Conservation (phyloP, 2,329 filamentous ascomycete species). For the Phoma sp. region DNA sequence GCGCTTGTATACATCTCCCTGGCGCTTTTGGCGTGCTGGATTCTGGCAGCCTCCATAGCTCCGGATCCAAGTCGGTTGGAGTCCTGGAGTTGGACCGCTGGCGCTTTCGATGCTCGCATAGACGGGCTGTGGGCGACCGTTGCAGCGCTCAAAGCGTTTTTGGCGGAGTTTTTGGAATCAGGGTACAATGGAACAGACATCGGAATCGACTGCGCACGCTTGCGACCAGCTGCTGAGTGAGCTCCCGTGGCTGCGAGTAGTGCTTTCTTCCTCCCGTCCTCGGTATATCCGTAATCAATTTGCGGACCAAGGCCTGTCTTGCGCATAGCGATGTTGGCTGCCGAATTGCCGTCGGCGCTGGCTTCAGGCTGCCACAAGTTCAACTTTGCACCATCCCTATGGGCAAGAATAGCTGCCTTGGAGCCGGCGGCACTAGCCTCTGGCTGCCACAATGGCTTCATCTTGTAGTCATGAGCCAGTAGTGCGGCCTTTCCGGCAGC, state of each 20-base stretch:
- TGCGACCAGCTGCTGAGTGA: constrained; percentile 64
- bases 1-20: constrained; percentile 79
- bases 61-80: constrained; percentile 54
- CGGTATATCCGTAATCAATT: constrained; percentile 56
- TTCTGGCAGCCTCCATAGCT: constrained; percentile 67
- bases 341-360: constrained; percentile 67
- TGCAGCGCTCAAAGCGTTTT: constrained; percentile 77
- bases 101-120: constrained; percentile 31
- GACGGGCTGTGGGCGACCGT: constrained; percentile 66
- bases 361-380: constrained; percentile 61
- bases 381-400: constrained; percentile 60
- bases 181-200: constrained; percentile 57
- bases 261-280: constrained; percentile 68
- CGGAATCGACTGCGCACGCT: constrained; percentile 69
- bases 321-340: constrained; percentile 72
- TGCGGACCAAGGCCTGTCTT: constrained; percentile 57
- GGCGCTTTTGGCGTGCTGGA: constrained; percentile 71
- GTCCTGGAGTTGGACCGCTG: constrained; percentile 20
- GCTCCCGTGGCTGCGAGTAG: constrained; percentile 79
- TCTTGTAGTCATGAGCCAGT: constrained; percentile 67
- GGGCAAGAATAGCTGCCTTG: constrained; percentile 76
- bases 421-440: constrained; percentile 71
- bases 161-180: constrained; percentile 65
- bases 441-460: constrained; percentile 69
- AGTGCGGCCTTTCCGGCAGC: constrained; percentile 67